These are phyloP conservation scores for Boletus insuetus DNA, from an alignment of 768 basidiomycete species.

Conservation along the genomic window DNA sequence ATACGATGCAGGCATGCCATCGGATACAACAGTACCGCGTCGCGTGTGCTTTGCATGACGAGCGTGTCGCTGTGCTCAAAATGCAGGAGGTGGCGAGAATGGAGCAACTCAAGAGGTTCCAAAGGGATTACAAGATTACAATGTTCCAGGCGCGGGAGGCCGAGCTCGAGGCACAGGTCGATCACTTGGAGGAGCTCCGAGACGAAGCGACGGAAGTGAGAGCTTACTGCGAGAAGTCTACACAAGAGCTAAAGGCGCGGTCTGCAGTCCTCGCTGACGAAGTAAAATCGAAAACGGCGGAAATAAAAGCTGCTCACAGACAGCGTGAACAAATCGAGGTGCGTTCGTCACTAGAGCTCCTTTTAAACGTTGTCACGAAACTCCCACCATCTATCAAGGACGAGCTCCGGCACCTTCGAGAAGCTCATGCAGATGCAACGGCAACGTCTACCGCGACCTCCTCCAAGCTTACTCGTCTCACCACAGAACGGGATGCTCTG, in stretches of 20 bases:
- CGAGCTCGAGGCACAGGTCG: constrained; percentile 54
- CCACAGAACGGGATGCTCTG: constrained; percentile 57
- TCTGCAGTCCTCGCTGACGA: constrained; percentile 34
- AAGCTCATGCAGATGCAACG: constrained; percentile 49
- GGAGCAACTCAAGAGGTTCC: constrained; percentile 58
- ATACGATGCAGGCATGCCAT: constrained; percentile 60
- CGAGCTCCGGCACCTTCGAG: constrained; percentile 43
- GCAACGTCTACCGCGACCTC: constrained; percentile 43
- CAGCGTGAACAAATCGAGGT: constrained; percentile 51
- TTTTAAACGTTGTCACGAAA: neutral
- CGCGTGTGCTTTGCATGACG: constrained; percentile 51
- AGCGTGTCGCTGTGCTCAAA: constrained; percentile 47
- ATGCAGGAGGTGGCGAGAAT: constrained; percentile 52
- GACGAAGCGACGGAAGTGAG: constrained; percentile 24
- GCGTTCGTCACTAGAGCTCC: constrained; percentile 3
- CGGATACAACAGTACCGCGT: constrained; percentile 63
- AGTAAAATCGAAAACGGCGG: constrained; percentile 39
- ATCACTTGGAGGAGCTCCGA: constrained; percentile 49
- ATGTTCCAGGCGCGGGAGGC: constrained; percentile 63
- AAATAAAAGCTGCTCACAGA: constrained; percentile 37
- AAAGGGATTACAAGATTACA: constrained; percentile 66
- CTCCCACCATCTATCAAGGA: constrained; percentile 25
- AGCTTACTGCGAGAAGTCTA: constrained; percentile 24
- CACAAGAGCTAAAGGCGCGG: constrained; percentile 31
- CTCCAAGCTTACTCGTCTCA: constrained; percentile 55